Percentiles rank a stretch among this genome's conserved stretches.
Conservation (phyloP, 305 asterid genomes). For the Euphrasia arctica region DNA sequence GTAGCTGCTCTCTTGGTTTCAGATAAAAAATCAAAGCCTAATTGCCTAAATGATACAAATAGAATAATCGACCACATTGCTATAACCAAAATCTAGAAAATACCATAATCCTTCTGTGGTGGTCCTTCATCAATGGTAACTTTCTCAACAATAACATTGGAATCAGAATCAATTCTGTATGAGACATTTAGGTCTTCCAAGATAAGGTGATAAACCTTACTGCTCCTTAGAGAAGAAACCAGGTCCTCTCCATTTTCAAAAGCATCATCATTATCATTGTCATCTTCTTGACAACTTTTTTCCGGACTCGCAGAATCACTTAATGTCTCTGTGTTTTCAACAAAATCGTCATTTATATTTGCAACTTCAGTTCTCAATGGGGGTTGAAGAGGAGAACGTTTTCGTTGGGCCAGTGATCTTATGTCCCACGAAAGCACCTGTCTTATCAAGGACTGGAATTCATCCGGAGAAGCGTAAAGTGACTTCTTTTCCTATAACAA, state of each 20-base stretch:
- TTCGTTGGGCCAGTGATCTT: slow-evolving; percentile 79
- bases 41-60: too few species aligned
- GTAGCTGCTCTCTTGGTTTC: too few species aligned
- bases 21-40: too few species aligned
- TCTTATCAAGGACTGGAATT: slow-evolving; percentile 54
- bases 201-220: slow-evolving; percentile 56
- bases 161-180: slow-evolving; percentile 56
- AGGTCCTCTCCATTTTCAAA: slow-evolving; percentile 32
- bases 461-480: slow-evolving; percentile 60
- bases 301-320: slow-evolving; percentile 17
- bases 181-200: slow-evolving; percentile 71
- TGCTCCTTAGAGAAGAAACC: slow-evolving; percentile 22
- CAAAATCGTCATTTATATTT: slow-evolving; percentile 5
- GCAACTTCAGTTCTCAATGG: slow-evolving; percentile 14
- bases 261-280: slow-evolving; percentile 14
- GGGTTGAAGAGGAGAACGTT: slow-evolving; percentile 40
- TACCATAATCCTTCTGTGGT: slow-evolving; percentile 1
- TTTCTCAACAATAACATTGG: slow-evolving; percentile 62
- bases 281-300: slow-evolving; percentile 27
- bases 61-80: too few species aligned
- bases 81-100: not conserved
- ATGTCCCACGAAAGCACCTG: slow-evolving; percentile 92
- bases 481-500: slow-evolving; percentile 54
- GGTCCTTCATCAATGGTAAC: slow-evolving; percentile 24
- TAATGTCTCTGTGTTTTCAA: not conserved